Evolutionary conservation across 1,284 basidiomycete genomes (phyloP).

Genomic region (Trichosporon ovoides): DNA sequence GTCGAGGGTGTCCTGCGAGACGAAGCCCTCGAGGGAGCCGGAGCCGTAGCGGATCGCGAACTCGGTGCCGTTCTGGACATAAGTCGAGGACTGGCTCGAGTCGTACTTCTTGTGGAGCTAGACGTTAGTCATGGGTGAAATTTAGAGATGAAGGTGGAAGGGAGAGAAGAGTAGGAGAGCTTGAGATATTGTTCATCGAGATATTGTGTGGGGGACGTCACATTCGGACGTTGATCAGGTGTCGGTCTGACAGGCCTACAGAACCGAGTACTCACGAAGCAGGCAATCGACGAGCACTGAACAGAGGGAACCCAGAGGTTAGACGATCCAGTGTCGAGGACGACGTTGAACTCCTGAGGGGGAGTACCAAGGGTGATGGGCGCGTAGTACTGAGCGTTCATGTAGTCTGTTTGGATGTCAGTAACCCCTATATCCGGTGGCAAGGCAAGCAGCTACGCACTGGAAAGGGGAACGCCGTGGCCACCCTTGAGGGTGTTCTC

Average conservation of each 20-base stretch:
- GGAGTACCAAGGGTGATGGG: conserved; percentile 69
- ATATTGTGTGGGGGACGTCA: no score
- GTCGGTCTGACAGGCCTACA: no score
- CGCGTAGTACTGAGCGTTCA: conserved; percentile 96
- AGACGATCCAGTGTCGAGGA: conserved; percentile 67
- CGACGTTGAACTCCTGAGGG: conserved; percentile 51
- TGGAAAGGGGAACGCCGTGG: conserved; percentile 82
- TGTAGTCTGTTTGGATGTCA: conserved; percentile 64
- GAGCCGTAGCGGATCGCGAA: conserved; percentile 96
- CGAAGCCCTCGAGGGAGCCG: conserved; percentile 94
- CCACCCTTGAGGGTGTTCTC: conserved; percentile 59
- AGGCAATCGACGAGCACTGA: conserved; percentile 90
- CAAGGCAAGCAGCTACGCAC: conserved; percentile 60
- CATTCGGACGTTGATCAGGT: no score
- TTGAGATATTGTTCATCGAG: no score
- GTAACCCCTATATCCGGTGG: no score
- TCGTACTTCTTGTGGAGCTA: conserved; percentile 79
- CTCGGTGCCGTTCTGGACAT: conserved; percentile 84
- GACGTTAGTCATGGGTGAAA: conserved; percentile 14
- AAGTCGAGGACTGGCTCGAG: conserved; percentile 70
- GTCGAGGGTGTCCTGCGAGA: conserved; percentile 74
- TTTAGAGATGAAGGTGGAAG: no score
- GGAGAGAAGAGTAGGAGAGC: no score
- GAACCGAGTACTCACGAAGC: conserved; percentile 73
- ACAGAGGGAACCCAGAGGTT: conserved; percentile 64